Conservation (phyloP, 2,329 filamentous ascomycete genomes). For the Exophiala oligosperma region DNA sequence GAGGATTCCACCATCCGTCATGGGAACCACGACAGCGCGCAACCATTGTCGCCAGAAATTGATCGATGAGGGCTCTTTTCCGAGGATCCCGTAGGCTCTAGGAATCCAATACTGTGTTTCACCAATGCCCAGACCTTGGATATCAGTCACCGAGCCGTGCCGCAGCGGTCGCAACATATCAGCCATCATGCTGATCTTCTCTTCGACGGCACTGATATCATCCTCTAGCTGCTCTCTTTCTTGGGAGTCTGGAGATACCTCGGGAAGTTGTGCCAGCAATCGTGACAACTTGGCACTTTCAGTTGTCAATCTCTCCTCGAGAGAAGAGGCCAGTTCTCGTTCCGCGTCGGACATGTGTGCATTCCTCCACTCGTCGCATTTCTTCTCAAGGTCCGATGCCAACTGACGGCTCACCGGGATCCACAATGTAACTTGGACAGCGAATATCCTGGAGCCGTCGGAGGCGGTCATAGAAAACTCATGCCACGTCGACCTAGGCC, state of each 20-base stretch:
- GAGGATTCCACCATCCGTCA: slow-evolving; percentile 83
- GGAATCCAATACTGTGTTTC: slow-evolving; percentile 97
- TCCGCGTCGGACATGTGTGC: slow-evolving; percentile 98
- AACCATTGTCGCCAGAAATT: slow-evolving; percentile 99
- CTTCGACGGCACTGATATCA: slow-evolving; percentile 91
- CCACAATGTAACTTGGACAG: slow-evolving; percentile 90
- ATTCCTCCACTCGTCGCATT: slow-evolving; percentile 85
- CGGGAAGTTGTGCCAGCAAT: slow-evolving; percentile 78
- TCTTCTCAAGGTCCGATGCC: slow-evolving; percentile 70
- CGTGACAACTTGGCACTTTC: slow-evolving; percentile 90
- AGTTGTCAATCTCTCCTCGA: slow-evolving; percentile 81
- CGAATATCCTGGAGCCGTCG: slow-evolving; percentile 88
- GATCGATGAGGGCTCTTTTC: slow-evolving; percentile 77
- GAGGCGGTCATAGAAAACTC: slow-evolving; percentile 97
- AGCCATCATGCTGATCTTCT: slow-evolving; percentile 96
- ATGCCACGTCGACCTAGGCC: slow-evolving; percentile 96
- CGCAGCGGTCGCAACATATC: slow-evolving; percentile 89
- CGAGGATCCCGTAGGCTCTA: slow-evolving; percentile 87
- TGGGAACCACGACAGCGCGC: slow-evolving; percentile 87
- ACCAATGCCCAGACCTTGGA: slow-evolving; percentile 91
- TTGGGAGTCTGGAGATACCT: slow-evolving; percentile 73
- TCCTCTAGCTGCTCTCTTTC: slow-evolving; percentile 86
- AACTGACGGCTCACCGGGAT: slow-evolving; percentile 78
- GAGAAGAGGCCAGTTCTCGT: slow-evolving; percentile 84
- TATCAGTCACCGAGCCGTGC: slow-evolving; percentile 93